Evolutionary conservation across 2,329 filamentous ascomycete genomes (phyloP).

Genomic region (Escovopsis weberi): DNA sequence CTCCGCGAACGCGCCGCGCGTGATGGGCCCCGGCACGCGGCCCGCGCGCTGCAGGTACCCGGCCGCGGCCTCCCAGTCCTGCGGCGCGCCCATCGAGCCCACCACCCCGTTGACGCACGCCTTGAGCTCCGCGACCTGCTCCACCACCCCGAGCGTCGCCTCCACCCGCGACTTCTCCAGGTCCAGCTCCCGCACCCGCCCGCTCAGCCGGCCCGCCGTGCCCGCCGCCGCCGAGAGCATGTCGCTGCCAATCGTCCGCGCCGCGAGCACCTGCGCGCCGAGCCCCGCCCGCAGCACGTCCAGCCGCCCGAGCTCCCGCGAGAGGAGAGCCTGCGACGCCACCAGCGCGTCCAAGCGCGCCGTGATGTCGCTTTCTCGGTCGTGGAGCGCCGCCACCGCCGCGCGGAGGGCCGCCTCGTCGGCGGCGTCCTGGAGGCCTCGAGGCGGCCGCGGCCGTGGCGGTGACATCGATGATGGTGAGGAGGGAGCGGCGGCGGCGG

Average conservation of each 20-base stretch:
- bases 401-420: conserved; percentile 68
- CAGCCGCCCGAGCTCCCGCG: conserved; percentile 71
- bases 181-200: conserved; percentile 76
- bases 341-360: conserved; percentile 62
- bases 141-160: conserved; percentile 78
- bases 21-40: conserved; percentile 65
- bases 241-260: conserved; percentile 70
- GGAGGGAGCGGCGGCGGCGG: too few species aligned
- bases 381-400: conserved; percentile 59
- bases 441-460: conserved; percentile 3
- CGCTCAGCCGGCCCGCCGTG: conserved; percentile 74
- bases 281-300: conserved; percentile 82
- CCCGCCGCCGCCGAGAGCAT: conserved; percentile 80
- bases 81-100: conserved; percentile 91
- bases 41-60: conserved; percentile 74
- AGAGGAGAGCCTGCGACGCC: conserved; percentile 71
- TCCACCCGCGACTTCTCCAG: conserved; percentile 85
- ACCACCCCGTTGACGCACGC: conserved; percentile 89
- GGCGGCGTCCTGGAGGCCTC: conserved; percentile 50
- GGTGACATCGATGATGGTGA: too few species aligned
- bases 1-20: conserved; percentile 74
- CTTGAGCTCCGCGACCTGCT: conserved; percentile 93
- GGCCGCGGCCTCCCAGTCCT: conserved; percentile 96
- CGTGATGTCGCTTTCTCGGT: conserved; percentile 61
- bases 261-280: conserved; percentile 71